Evolutionary conservation across 306 rosid genomes (phyloP), one percentile per base, ranked within the genome.

Genomic region (Corylus heterophylla): DNA sequence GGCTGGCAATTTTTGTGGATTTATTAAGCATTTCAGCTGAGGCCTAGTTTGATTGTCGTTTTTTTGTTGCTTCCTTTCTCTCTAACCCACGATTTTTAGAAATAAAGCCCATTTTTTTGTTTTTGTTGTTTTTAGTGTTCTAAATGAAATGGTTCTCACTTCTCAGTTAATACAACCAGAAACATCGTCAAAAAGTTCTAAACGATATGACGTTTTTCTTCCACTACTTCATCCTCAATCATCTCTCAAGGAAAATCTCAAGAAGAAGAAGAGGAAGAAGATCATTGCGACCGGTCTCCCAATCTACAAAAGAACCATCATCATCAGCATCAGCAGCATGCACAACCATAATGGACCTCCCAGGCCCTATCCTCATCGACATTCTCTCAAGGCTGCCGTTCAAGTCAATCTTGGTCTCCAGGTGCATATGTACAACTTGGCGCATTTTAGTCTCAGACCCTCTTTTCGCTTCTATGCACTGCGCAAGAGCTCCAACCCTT

Each of bases 341-440:
- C 71, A 37, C 71, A 18, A 39, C 48, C 71, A 39, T 67, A 67
- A 16, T 17, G 71, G 71, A 67, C 71, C 71, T 67, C 37, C 71
- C 71, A 39, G 71, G 49, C 27, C 71, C 39, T 12, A 67, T 42
- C 12, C 50, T 69, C 50, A 27, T 55, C 5, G 81, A 78, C 20
- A 78, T 78, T 17, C 75, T 78, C 35, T 78, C 81, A 44, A 39
- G 75, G 49, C 56, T 78, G 5, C 50, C 75, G n/a, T 20, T 69
- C 14, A 9, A 44, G 22, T 42, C 69, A 63, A 50, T 78, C 81
- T 47, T 55, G 70, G 18, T 7, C 17, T 78, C 69, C 44, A 78
- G 68, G 51, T 78, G 68, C 45, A 76, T 55, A 9, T 78, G 76
- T 42, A 68, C 59, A 52, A 4, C 31, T 8, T 77, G 80, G 74